These are phyloP conservation scores for Botrytis hyacinthi DNA, from an alignment of 2,329 filamentous ascomycete species.

Conservation along the genomic window DNA sequence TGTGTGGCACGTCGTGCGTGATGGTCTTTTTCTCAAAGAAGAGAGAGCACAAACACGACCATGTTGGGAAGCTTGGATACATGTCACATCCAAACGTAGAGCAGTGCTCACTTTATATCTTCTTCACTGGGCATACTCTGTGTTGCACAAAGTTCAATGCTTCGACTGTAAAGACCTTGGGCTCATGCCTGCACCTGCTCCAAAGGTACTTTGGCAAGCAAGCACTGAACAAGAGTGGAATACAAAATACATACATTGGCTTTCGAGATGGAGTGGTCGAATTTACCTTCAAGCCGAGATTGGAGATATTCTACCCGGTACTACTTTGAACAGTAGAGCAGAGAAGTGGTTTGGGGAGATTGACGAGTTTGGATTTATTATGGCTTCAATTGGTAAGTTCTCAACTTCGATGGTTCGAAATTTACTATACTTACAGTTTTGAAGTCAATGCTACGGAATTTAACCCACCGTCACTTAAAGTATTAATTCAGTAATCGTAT, in stretches of 20 bases:
- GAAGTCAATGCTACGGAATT: neutral
- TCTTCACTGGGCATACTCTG: neutral
- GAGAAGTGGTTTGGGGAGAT: neutral
- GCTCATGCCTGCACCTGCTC: neutral
- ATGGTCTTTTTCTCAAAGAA: neutral
- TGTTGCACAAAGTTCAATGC: neutral
- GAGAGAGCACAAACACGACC: neutral
- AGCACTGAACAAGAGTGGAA: neutral
- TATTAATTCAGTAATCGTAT: neutral
- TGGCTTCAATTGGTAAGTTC: neutral
- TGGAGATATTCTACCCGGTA: neutral
- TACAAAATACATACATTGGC: neutral
- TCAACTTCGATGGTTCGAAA: fast-evolving
- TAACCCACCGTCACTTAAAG: neutral
- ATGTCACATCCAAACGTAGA: neutral
- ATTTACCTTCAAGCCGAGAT: neutral
- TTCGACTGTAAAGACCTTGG: neutral
- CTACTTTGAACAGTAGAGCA: neutral
- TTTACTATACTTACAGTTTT: neutral
- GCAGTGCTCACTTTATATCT: neutral
- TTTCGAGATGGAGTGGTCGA: neutral
- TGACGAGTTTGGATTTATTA: neutral
- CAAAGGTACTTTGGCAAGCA: neutral
- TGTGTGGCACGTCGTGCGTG: neutral
- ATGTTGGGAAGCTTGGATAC: neutral